These are phyloP conservation scores for Didymella segeticola DNA, from an alignment of 2,329 filamentous ascomycete genomes.

Conservation along the genomic window DNA sequence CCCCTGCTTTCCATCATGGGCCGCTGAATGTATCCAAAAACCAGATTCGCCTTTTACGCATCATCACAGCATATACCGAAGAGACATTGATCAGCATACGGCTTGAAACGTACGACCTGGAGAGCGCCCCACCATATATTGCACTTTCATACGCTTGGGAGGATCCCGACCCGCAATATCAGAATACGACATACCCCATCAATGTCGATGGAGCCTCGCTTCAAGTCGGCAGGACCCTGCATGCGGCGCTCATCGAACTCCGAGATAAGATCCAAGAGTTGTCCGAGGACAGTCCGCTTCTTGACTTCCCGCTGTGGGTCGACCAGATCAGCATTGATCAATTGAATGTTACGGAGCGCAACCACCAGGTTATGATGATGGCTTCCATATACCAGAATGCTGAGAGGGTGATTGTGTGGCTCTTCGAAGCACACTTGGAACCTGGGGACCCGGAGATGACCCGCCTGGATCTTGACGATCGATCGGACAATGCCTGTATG, in stretches of 20 bases:
- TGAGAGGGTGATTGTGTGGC: not conserved
- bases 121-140: not conserved
- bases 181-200: not conserved
- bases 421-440: too few species aligned
- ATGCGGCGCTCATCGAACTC: not conserved
- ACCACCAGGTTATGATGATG: constrained; percentile 9
- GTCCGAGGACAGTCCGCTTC: too few species aligned
- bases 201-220: not conserved
- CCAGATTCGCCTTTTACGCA: too few species aligned
- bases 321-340: constrained; percentile 13
- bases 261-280: not conserved
- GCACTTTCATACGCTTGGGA: constrained; percentile 2
- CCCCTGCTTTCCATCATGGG: too few species aligned
- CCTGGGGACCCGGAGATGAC: too few species aligned
- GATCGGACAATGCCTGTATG: too few species aligned
- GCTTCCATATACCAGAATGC: not conserved
- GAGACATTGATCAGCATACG: too few species aligned
- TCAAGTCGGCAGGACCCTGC: not conserved
- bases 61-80: too few species aligned
- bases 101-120: not conserved
- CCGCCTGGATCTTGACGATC: too few species aligned
- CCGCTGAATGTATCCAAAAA: too few species aligned
- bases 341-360: constrained; percentile 1
- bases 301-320: too few species aligned
- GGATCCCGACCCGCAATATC: not conserved